A percentile compares a stretch with the other conserved stretches of the same genome.
These are phyloP conservation scores for Rhynchosporium graminicola DNA, from an alignment of 2,329 filamentous ascomycete genomes.

Conservation along the genomic window DNA sequence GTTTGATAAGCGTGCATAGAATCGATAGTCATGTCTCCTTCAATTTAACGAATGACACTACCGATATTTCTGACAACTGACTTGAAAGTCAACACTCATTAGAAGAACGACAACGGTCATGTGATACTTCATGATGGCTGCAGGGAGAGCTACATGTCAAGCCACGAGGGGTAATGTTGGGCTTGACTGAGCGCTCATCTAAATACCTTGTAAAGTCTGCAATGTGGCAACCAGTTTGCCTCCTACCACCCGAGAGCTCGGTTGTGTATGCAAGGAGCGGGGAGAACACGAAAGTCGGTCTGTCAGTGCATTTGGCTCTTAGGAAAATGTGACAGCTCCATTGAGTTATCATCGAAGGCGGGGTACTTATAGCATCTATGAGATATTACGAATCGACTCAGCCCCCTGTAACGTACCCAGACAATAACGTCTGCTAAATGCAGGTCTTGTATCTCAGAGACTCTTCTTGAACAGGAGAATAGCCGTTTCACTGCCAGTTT, in stretches of 20 bases:
- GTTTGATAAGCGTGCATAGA: constrained; percentile 8
- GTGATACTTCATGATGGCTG: not conserved
- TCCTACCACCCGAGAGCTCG: not conserved
- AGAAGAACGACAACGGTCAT: not conserved
- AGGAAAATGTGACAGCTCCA: constrained; percentile 4
- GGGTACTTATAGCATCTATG: not conserved
- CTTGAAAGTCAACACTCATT: not conserved
- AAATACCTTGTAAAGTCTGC: not conserved
- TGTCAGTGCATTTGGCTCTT: not conserved
- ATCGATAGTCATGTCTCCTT: not conserved
- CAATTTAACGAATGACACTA: not conserved
- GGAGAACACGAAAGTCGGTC: not conserved
- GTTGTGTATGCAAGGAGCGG: not conserved
- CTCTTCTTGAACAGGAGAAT: constrained; percentile 32
- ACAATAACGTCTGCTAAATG: not conserved
- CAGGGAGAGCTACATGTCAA: constrained; percentile 8
- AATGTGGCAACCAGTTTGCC: not conserved
- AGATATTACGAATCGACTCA: constrained; percentile 1
- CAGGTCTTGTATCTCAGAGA: not conserved
- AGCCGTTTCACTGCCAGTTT: constrained; percentile 22
- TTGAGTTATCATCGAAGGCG: not conserved
- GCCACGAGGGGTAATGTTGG: constrained; percentile 9
- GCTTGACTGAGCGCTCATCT: constrained; percentile 4
- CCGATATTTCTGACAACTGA: no score
- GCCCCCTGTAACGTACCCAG: not conserved